Evolutionary conservation across 192 early-diverging fungal genomes (phyloP), one percentile per base, ranked within the genome.

Genomic region (Coemansia sp.): DNA sequence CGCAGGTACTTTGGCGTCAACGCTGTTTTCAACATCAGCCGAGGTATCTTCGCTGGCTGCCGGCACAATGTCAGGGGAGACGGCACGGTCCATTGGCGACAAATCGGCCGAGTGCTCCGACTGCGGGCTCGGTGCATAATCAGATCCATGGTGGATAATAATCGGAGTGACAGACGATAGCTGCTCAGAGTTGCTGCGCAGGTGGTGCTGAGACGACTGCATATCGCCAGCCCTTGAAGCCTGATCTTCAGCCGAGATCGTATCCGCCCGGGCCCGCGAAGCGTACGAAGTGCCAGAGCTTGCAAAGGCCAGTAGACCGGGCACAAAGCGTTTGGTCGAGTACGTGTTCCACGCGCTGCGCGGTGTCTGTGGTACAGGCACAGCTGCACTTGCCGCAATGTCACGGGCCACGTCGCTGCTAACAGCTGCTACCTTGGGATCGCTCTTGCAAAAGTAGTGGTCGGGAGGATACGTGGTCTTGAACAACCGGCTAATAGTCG

Each of bases 301-400:
- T 11, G 69, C 58, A 58, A 77, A 77, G 5, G 70, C 76, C 49
- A 73, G 39, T 23, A 78, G 61, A 0, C 76, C 76, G n/a, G 76
- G 76, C 4, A 78, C 69, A 73, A 72, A 78, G 21, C 69, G 60
- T 6, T 56, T 56, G 24, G 74, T 29, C 51, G 65, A 51, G 45
- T 58, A 58, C 17, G 58, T 56, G 35, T 53, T 48, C 61, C 72
- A 73, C 23, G 62, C 61, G 5, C 51, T 62, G 43, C 57, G 66
- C 12, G 66, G 66, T 22, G 51, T 67, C 35, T 39, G 60, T 7
- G 55, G 65, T 1, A 24, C 56, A 8, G 61, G 12, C 22, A 48
- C 55, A 24, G 19, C 55, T 2, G 55, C 24, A 12, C 15, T n/a
- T 1, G 35, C 57, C 8, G 56, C 53, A 32, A 54, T 38, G n/a